Percentiles rank a stretch among this genome's conserved stretches.
Conservation (phyloP, 106 monocot species). For the Dioscorea alata region DNA sequence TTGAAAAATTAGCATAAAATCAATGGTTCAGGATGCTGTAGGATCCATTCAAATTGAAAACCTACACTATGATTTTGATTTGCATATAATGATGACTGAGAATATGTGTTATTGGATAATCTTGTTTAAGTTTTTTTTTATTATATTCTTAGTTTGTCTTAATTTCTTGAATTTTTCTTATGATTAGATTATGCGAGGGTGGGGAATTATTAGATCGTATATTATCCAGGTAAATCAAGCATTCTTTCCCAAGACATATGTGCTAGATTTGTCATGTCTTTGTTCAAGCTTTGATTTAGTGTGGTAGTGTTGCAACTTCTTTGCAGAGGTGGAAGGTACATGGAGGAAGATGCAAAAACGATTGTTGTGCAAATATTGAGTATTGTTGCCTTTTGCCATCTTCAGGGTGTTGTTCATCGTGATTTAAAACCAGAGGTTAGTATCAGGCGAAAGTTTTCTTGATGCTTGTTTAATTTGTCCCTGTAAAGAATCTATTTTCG, state of each 20-base stretch:
- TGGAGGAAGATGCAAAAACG: conserved; percentile 90
- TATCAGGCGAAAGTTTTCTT: conserved; percentile 5
- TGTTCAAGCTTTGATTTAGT: too few relatives aligned
- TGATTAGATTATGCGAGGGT: conserved; percentile 85
- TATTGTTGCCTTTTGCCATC: conserved; percentile 91
- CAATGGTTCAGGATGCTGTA: too few relatives aligned
- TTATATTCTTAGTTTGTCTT: background rate
- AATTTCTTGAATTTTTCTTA: background rate
- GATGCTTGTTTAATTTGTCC: too few relatives aligned
- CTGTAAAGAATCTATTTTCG: too few relatives aligned
- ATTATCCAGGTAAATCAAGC: conserved; percentile 60
- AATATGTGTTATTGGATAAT: too few relatives aligned
- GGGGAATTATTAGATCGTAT: conserved; percentile 89
- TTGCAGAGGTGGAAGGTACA: conserved; percentile 86
- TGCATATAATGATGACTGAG: too few relatives aligned
- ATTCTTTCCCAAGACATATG: background rate
- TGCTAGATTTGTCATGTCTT: too few relatives aligned
- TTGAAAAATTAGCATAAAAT: too few relatives aligned
- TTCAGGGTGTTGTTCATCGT: conserved; percentile 99
- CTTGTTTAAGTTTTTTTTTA: too few relatives aligned
- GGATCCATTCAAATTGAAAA: too few relatives aligned
- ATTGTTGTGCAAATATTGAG: conserved; percentile 77
- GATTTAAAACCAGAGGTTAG: conserved; percentile 96
- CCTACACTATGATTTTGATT: too few relatives aligned
- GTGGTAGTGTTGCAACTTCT: background rate